Evolutionary conservation across 1,284 basidiomycete genomes (phyloP).

Genomic region (Melampsora americana): DNA sequence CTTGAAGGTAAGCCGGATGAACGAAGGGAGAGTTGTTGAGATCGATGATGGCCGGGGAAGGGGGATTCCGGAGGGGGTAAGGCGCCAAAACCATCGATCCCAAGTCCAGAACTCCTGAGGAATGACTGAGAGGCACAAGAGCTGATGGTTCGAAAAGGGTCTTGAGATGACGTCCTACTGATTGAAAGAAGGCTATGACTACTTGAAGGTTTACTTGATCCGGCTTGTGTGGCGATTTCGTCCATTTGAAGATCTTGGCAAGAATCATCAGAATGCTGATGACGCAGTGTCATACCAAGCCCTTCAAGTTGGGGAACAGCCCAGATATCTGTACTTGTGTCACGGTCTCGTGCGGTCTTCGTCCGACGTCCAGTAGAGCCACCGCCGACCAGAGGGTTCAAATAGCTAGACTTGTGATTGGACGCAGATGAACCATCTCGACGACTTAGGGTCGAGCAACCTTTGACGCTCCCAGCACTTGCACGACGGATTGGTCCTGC

Average conservation of each 20-base stretch:
- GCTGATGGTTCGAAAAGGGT: neutral
- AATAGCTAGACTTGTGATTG: neutral
- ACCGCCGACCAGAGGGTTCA: neutral
- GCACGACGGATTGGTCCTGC: neutral
- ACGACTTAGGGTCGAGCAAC: conserved; percentile 10
- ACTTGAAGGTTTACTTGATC: conserved; percentile 39
- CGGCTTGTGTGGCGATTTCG: conserved; percentile 11
- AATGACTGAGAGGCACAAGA: conserved; percentile 4
- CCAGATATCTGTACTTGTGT: conserved; percentile 4
- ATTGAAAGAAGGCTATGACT: conserved; percentile 16
- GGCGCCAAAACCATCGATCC: conserved; percentile 37
- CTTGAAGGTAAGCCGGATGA: conserved; percentile 6
- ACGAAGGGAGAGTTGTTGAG: conserved; percentile 6
- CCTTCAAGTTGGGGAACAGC: conserved; percentile 30
- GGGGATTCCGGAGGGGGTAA: conserved; percentile 43
- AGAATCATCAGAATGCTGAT: conserved; percentile 21
- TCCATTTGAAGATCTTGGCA: conserved; percentile 29
- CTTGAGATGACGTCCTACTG: neutral
- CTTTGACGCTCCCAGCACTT: conserved; percentile 5
- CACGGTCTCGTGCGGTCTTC: neutral
- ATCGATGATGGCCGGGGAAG: conserved; percentile 26
- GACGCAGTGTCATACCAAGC: conserved; percentile 27
- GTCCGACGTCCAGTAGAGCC: neutral
- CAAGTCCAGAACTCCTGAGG: neutral
- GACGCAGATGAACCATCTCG: conserved; percentile 7